A percentile compares a stretch with the other conserved stretches of the same genome.
Conservation (phyloP, 192 early-diverging fungal species). For the Mortierella antarctica region DNA sequence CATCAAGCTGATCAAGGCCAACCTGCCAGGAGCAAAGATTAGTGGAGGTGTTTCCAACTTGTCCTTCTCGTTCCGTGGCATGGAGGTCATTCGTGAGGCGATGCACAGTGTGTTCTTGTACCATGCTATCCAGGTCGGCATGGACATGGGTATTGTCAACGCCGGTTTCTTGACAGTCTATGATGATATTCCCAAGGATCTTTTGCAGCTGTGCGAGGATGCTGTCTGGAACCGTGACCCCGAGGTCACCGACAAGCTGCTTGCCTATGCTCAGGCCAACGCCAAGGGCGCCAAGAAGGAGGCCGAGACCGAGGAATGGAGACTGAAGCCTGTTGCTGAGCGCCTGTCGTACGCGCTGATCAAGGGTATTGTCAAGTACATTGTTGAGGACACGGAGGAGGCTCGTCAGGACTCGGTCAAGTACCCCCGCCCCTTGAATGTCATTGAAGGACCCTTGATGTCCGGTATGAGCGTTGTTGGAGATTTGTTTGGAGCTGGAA, state of each 20-base stretch:
- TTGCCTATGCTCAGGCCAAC: constrained; percentile 88
- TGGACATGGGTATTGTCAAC: constrained; percentile 99
- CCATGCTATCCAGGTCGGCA: constrained; percentile 67
- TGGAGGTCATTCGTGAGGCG: constrained; percentile 90
- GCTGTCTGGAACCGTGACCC: constrained; percentile 94
- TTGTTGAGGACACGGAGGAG: constrained; percentile 95
- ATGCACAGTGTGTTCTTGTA: constrained; percentile 96
- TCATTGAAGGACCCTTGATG: constrained; percentile 98
- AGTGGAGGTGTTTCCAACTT: constrained; percentile 97
- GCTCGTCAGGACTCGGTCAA: constrained; percentile 76
- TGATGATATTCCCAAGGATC: constrained; percentile 95
- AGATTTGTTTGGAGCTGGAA: constrained; percentile 91
- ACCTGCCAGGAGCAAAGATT: constrained; percentile 90
- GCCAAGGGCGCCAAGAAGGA: constrained; percentile 75
- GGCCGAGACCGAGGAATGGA: constrained; percentile 91
- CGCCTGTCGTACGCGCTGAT: constrained; percentile 87
- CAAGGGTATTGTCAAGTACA: constrained; percentile 94
- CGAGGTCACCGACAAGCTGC: constrained; percentile 93
- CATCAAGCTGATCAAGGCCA: constrained; percentile 77
- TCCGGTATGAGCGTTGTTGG: constrained; percentile 93
- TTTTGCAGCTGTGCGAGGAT: constrained; percentile 91
- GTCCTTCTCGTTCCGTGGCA: constrained; percentile 97
- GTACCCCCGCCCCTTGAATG: constrained; percentile 91
- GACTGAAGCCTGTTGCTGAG: constrained; percentile 73
- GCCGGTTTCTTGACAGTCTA: constrained; percentile 96